Conservation (phyloP, 2,329 filamentous ascomycete genomes). For the Fusarium poae region DNA sequence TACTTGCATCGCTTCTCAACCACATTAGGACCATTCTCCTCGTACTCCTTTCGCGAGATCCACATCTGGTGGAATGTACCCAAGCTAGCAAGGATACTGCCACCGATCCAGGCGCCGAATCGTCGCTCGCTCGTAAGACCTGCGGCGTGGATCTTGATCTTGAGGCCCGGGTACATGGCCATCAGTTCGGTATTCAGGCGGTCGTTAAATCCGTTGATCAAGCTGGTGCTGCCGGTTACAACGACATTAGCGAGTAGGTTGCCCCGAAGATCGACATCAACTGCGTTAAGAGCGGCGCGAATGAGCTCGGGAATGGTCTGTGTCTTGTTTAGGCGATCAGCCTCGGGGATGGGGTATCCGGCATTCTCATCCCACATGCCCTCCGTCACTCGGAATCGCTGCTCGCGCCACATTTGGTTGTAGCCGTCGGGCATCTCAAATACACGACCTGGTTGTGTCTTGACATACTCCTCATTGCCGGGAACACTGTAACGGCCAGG, state of each 20-base stretch:
- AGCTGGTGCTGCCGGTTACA: conserved; percentile 86
- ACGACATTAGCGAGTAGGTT: conserved; percentile 90
- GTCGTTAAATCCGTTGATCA: conserved; percentile 93
- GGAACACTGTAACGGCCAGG: conserved; percentile 74
- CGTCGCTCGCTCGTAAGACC: conserved; percentile 88
- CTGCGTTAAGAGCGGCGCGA: conserved; percentile 78
- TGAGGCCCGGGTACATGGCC: conserved; percentile 83
- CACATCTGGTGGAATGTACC: conserved; percentile 99
- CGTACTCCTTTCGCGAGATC: conserved; percentile 97
- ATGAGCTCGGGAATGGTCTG: conserved; percentile 90
- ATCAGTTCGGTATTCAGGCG: conserved; percentile 87
- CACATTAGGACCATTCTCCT: conserved; percentile 90
- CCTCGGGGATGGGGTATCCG: conserved; percentile 67
- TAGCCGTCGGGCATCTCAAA: conserved; percentile 98
- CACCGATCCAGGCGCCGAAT: conserved; percentile 96
- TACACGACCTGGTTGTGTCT: conserved; percentile 80
- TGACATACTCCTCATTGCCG: conserved; percentile 82
- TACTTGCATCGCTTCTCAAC: conserved; percentile 98
- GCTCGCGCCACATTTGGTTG: conserved; percentile 93
- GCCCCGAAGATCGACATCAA: conserved; percentile 90
- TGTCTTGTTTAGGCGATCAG: conserved; percentile 69
- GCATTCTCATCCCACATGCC: conserved; percentile 90
- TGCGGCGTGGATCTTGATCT: conserved; percentile 89
- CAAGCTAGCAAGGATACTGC: conserved; percentile 93
- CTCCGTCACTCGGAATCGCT: conserved; percentile 88